A percentile compares a stretch with the other conserved stretches of the same genome.
phyloP scores from a whole-genome alignment of 352 stramenopile species.

The Phytopythium kandeliae region DNA sequence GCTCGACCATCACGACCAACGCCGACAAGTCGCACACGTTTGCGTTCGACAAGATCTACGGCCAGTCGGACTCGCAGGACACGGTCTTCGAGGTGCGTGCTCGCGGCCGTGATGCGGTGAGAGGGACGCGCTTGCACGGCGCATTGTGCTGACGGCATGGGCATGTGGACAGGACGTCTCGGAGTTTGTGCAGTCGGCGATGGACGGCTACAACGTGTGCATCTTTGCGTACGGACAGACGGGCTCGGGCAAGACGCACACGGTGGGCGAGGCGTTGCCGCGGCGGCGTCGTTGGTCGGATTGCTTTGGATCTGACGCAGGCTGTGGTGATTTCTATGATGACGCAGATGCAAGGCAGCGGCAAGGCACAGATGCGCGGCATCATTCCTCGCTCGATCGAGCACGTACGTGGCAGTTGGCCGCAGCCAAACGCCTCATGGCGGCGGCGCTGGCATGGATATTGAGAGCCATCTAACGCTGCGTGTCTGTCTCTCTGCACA shows the following conservation, averaged over 20 bases:
- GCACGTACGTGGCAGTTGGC: conserved; percentile 19
- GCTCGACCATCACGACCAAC: conserved; percentile 66
- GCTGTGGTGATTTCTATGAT: not conserved
- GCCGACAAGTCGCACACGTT: conserved; percentile 86
- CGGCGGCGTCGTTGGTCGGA: not conserved
- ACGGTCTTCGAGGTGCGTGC: conserved; percentile 86
- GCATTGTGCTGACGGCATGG: not conserved
- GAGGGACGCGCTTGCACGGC: no score
- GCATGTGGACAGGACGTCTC: conserved; percentile 52
- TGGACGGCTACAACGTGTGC: conserved; percentile 99
- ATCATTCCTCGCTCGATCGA: conserved; percentile 98
- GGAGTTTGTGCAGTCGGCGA: conserved; percentile 87
- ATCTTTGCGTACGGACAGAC: conserved; percentile 99
- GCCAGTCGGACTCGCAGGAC: conserved; percentile 92
- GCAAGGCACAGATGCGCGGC: conserved; percentile 93
- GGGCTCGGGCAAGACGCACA: conserved; percentile 97
- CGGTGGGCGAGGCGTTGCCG: conserved; percentile 21
- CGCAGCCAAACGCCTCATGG: not conserved
- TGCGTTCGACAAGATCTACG: conserved; percentile 98
- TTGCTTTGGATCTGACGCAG: not conserved
- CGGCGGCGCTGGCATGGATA: not conserved
- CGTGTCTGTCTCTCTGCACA: not conserved
- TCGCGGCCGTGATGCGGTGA: no score
- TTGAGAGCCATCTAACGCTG: not conserved
- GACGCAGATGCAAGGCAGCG: conserved; percentile 94